Evolutionary conservation across 768 basidiomycete genomes (phyloP).

Genomic region (Mycena olivaceomarginata): DNA sequence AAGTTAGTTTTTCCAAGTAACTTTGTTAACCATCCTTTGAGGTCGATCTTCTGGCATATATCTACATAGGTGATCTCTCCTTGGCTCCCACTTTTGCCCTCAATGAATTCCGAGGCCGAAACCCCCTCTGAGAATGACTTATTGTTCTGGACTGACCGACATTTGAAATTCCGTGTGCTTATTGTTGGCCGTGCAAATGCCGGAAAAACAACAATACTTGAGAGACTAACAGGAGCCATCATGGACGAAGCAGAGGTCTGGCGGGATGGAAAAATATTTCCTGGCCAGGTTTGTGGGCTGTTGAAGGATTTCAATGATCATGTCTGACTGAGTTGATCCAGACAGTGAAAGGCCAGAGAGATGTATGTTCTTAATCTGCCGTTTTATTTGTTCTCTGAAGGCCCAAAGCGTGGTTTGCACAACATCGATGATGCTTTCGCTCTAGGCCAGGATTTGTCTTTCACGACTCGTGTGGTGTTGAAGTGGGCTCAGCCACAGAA

Average conservation of each 20-base stretch:
- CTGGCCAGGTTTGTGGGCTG: neutral
- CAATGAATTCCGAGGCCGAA: neutral
- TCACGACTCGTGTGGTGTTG: constrained; percentile 12
- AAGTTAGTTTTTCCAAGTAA: no score
- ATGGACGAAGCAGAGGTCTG: neutral
- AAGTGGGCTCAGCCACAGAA: constrained; percentile 9
- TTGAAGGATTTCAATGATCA: neutral
- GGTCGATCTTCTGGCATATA: no score
- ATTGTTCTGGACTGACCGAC: neutral
- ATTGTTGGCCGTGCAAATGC: no score
- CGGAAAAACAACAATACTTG: no score
- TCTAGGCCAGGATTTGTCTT: neutral
- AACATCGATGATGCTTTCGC: neutral
- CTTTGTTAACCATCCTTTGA: no score
- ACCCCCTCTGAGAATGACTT: no score
- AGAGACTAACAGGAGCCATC: neutral
- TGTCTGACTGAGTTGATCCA: neutral
- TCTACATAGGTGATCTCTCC: neutral
- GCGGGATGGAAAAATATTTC: constrained; percentile 3
- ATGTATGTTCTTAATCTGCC: neutral
- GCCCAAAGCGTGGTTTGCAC: constrained; percentile 18
- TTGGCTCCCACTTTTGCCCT: neutral
- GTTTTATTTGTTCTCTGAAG: neutral
- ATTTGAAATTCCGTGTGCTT: no score
- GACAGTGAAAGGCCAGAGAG: no score